Percentiles rank a stretch among this genome's conserved stretches.
phyloP scores from a whole-genome alignment of 805 yeast genomes.

The Tetrapisispora fleetii region DNA sequence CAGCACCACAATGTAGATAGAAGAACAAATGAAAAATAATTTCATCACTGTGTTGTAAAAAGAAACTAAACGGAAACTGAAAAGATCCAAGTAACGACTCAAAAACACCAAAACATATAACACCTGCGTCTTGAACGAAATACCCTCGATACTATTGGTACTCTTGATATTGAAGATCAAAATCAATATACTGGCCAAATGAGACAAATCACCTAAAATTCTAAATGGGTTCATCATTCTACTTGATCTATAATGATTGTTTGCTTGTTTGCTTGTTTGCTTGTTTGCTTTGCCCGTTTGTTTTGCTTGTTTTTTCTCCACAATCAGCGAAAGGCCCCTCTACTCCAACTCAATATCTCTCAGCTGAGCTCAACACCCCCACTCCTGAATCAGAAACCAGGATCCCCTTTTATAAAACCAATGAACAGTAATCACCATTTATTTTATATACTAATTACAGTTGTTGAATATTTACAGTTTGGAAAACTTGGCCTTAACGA shows the following conservation, averaged over 20 bases:
- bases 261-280: neutral
- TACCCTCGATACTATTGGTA: conserved; percentile 64
- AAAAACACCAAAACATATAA: conserved; percentile 65
- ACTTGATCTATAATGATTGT: too few relatives aligned
- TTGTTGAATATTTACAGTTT: conserved; percentile 1
- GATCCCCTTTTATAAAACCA: too few relatives aligned
- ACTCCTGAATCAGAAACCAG: too few relatives aligned
- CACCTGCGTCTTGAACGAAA: conserved; percentile 81
- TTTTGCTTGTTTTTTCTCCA: neutral
- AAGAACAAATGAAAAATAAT: conserved; percentile 64
- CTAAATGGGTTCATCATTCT: conserved; percentile 14
- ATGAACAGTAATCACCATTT: too few relatives aligned
- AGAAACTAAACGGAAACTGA: conserved; percentile 42
- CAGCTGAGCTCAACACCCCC: neutral
- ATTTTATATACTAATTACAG: neutral
- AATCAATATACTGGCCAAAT: conserved; percentile 67
- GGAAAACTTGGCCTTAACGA: too few relatives aligned
- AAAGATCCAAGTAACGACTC: conserved; percentile 60
- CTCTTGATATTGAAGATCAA: conserved; percentile 59
- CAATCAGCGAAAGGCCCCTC: too few relatives aligned
- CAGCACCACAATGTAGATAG: conserved; percentile 63
- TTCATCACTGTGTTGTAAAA: conserved; percentile 76
- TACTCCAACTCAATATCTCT: too few relatives aligned
- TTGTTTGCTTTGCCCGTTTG: neutral
- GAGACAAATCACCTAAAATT: conserved; percentile 64